Base-by-base conservation (phyloP, 805 yeast species). In the Pichia membranifaciens region DNA sequence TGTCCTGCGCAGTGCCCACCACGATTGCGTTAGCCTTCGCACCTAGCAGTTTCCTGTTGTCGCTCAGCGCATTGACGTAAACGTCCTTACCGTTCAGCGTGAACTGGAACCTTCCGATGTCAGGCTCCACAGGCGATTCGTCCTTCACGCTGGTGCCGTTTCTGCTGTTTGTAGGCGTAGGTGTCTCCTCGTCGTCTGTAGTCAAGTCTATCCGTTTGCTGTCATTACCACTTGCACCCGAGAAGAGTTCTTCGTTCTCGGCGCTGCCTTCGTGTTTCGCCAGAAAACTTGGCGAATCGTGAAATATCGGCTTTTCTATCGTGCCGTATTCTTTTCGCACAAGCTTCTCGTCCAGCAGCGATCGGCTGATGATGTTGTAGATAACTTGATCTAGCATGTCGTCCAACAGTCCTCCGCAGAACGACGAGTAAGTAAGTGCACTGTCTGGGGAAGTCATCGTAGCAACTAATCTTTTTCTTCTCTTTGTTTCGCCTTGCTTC, bases 321-420 rank as follows among this genome's bases (percentile, higher is more conserved):
- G 61, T 57, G 1, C 72, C 72, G 47, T 64, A 68, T 17, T 45
- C 51, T 37, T 56, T 49, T 36, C 69, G 54, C 22, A 59, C 54
- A 17, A 64, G 41, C 48, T 63, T 65, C 41, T 66, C 71, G 9
- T 51, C 53, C 39, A 65, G 39, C n/a, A 68, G 48, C 2, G 60
- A 54, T 42, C 55, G 54, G 15, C 64, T 54, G 21, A 66, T 49
- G 6, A 65, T 59, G 20, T 64, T 69, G 33, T 63, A 62, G 12
- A 68, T 58, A 15, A 67, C 58, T n/a, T 67, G 64, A 10, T 59
- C 53, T 20, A 66, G 41, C 65, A 68, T 59, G 39, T 61, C 66
- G 44, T 61, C 65, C 12, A 66, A 52, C 3, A 67, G 58, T 2
- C 63, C 53, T 17, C 54, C 45, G 3, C 69, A 62, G 13, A 67